Evolutionary conservation across 805 yeast genomes (phyloP).

Genomic region (Metschnikowia lochheadii): DNA sequence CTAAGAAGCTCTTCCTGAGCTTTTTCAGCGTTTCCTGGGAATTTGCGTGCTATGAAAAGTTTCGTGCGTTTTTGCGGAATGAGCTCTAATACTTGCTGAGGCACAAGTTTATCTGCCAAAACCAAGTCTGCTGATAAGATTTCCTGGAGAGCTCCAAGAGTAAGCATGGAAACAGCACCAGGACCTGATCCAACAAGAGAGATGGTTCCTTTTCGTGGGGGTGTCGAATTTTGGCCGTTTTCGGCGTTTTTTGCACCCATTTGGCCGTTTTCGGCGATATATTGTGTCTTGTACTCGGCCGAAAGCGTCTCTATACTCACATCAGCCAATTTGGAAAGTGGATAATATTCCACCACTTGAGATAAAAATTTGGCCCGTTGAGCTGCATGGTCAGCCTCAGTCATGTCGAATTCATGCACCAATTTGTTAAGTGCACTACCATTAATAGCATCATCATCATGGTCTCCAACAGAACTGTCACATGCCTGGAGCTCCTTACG

Average conservation of each 20-base stretch:
- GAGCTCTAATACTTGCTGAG: slow-evolving; percentile 75
- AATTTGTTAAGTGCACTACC: slow-evolving; percentile 55
- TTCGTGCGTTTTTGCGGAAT: slow-evolving; percentile 70
- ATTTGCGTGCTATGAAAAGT: slow-evolving; percentile 83
- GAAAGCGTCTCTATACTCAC: slow-evolving; percentile 58
- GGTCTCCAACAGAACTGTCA: slow-evolving; percentile 49
- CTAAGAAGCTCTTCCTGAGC: slow-evolving; percentile 82
- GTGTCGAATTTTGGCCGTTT: slow-evolving; percentile 5
- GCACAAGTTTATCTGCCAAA: slow-evolving; percentile 88
- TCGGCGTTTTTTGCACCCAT: neutral
- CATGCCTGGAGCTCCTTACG: slow-evolving; percentile 52
- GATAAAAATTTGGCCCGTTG: slow-evolving; percentile 80
- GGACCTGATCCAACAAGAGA: slow-evolving; percentile 95
- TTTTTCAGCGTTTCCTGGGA: slow-evolving; percentile 93
- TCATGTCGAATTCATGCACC: slow-evolving; percentile 55
- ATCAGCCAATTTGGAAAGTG: slow-evolving; percentile 58
- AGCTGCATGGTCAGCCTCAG: slow-evolving; percentile 46
- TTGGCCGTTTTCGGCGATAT: neutral
- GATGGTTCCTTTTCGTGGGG: slow-evolving; percentile 45
- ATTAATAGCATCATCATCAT: slow-evolving; percentile 70
- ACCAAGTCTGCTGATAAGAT: slow-evolving; percentile 80
- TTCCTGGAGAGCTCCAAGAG: slow-evolving; percentile 78
- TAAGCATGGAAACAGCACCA: slow-evolving; percentile 76
- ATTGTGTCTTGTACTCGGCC: slow-evolving; percentile 30
- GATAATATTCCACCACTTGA: slow-evolving; percentile 88